These are phyloP conservation scores for Leptographium wingfieldii DNA, from an alignment of 2,329 filamentous ascomycete genomes.

Conservation along the genomic window DNA sequence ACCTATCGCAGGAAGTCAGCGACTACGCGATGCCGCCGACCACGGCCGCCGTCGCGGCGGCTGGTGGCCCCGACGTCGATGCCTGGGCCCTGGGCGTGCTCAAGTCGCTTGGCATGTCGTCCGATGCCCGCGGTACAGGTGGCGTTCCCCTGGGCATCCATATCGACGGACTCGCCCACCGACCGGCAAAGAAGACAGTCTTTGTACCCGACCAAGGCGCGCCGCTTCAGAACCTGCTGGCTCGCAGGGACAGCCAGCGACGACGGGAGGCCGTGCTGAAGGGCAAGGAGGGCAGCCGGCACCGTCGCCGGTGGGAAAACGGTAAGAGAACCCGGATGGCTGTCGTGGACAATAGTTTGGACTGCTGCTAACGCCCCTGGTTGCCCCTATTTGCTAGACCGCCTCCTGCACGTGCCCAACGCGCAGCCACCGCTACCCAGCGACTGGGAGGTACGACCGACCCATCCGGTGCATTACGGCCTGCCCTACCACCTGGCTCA, in stretches of 20 bases:
- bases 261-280: constrained; percentile 66
- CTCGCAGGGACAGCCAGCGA: constrained; percentile 40
- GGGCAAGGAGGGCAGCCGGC: constrained; percentile 80
- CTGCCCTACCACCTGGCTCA: constrained; percentile 82
- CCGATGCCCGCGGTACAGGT: constrained; percentile 45
- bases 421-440: constrained; percentile 66
- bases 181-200: not conserved
- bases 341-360: not conserved
- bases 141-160: constrained; percentile 60
- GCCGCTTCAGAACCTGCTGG: constrained; percentile 30
- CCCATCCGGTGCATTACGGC: constrained; percentile 57
- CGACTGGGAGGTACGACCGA: constrained; percentile 76
- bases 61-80: constrained; percentile 39
- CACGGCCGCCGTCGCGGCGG: not conserved
- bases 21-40: not conserved
- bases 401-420: constrained; percentile 74
- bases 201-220: constrained; percentile 13
- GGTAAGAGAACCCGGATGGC: constrained; percentile 33
- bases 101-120: constrained; percentile 40
- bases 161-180: constrained; percentile 39
- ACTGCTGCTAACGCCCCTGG: not conserved
- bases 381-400: constrained; percentile 44
- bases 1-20: not conserved
- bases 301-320: constrained; percentile 89
- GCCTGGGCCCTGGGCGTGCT: constrained; percentile 52